Evolutionary conservation across 495 filamentous ascomycete species (phyloP).

Genomic region (Penicillium salamii): DNA sequence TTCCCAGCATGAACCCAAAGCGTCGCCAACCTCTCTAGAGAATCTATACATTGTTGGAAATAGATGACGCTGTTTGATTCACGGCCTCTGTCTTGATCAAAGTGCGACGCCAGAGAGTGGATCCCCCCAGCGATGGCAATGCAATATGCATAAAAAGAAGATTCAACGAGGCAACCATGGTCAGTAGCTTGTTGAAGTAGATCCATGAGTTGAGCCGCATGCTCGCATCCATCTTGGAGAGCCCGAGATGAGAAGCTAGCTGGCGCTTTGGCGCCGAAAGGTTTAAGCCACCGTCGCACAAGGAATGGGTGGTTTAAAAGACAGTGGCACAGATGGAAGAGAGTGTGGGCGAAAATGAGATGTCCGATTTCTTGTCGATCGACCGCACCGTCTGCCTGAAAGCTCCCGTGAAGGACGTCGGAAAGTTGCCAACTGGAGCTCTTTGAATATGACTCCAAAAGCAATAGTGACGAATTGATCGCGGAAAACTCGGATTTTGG

Average conservation of each 20-base stretch:
- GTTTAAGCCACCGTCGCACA: conserved; percentile 16
- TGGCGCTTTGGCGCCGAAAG: conserved; percentile 18
- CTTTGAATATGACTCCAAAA: conserved; percentile 27
- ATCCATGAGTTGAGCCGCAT: conserved; percentile 21
- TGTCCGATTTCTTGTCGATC: conserved; percentile 20
- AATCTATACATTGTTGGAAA: conserved; percentile 14
- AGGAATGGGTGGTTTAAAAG: conserved; percentile 31
- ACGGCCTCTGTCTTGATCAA: conserved; percentile 6
- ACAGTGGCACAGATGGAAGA: conserved; percentile 32
- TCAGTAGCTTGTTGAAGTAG: conserved; percentile 14
- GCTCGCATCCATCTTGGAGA: conserved; percentile 16
- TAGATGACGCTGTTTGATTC: conserved; percentile 11
- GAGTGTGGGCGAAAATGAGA: conserved; percentile 24
- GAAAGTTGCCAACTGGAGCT: conserved; percentile 5
- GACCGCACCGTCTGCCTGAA: conserved; percentile 1
- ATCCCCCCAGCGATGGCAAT: conserved; percentile 17
- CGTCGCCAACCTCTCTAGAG: conserved; percentile 13
- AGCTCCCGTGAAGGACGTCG: conserved; percentile 3
- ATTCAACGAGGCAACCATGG: conserved; percentile 16
- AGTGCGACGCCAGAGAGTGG: conserved; percentile 14
- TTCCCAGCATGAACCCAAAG: conserved; percentile 24
- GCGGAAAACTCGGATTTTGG: conserved; percentile 25
- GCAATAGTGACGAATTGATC: conserved; percentile 24
- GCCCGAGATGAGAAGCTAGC: conserved; percentile 21
- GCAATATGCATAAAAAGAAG: conserved; percentile 23